These are phyloP conservation scores for Cyanodermella asteris DNA, from an alignment of 2,329 filamentous ascomycete genomes.

Conservation along the genomic window DNA sequence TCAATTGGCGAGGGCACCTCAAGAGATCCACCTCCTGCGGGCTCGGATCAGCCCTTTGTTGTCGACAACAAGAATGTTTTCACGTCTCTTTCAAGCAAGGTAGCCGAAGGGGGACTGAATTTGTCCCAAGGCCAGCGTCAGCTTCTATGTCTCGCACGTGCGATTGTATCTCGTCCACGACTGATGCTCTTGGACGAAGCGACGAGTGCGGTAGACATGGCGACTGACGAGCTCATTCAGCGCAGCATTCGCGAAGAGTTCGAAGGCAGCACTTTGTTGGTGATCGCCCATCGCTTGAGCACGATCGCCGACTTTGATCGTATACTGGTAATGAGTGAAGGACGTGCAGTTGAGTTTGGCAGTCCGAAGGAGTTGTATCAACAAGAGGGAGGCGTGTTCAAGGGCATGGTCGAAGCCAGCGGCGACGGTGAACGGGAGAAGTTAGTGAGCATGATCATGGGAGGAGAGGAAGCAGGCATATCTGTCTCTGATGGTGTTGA, in stretches of 20 bases:
- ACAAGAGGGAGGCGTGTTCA: slow-evolving; percentile 29
- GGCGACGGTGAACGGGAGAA: slow-evolving; percentile 15
- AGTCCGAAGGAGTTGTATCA: slow-evolving; percentile 40
- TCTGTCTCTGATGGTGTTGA: too few relatives aligned
- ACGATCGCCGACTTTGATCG: slow-evolving; percentile 59
- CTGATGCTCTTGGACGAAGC: slow-evolving; percentile 67
- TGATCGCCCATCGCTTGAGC: slow-evolving; percentile 55
- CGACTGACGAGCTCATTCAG: slow-evolving; percentile 53
- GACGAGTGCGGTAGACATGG: slow-evolving; percentile 58
- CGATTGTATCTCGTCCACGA: slow-evolving; percentile 48
- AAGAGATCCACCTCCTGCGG: slow-evolving; percentile 5
- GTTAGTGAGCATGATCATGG: too few relatives aligned
- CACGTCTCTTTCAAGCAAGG: slow-evolving; percentile 35
- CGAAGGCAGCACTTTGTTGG: slow-evolving; percentile 42
- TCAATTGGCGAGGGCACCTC: slow-evolving; percentile 4
- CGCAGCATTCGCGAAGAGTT: slow-evolving; percentile 52
- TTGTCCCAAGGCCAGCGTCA: slow-evolving; percentile 57
- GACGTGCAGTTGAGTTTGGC: slow-evolving; percentile 45
- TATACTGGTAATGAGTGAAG: slow-evolving; percentile 49
- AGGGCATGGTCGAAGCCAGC: slow-evolving; percentile 27
- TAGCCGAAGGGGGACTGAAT: slow-evolving; percentile 53
- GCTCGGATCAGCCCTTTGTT: too few relatives aligned
- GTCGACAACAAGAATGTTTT: slow-evolving; percentile 52
- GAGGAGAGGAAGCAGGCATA: too few relatives aligned
- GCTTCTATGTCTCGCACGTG: slow-evolving; percentile 51